Evolutionary conservation across 23 red algal species (phyloP).

Genomic region (Gracilariopsis chorda): DNA sequence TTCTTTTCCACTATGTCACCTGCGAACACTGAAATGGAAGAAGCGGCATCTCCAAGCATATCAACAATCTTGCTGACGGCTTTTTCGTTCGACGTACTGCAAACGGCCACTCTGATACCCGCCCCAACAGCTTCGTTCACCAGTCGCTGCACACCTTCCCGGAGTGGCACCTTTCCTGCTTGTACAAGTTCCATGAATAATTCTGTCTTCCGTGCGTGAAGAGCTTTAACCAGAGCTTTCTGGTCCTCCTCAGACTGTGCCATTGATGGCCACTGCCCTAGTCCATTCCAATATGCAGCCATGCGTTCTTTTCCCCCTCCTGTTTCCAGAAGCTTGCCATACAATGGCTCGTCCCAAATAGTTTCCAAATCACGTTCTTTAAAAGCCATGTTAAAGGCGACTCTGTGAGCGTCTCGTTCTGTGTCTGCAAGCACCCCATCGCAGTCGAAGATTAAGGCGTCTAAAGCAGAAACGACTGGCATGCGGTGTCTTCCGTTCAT

Average conservation of each 20-base stretch:
- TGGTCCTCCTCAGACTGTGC: neutral
- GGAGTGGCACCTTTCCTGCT: conserved; percentile 73
- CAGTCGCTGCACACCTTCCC: conserved; percentile 70
- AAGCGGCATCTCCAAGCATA: conserved; percentile 66
- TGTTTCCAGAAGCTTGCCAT: conserved; percentile 91
- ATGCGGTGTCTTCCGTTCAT: no score
- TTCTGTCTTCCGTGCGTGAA: conserved; percentile 93
- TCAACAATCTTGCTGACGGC: conserved; percentile 89
- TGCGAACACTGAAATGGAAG: conserved; percentile 70
- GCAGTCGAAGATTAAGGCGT: conserved; percentile 95
- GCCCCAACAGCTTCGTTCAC: conserved; percentile 49
- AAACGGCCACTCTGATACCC: conserved; percentile 75
- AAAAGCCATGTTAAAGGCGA: conserved; percentile 93
- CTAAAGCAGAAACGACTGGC: conserved; percentile 6
- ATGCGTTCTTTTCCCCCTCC: conserved; percentile 99
- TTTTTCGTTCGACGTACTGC: conserved; percentile 88
- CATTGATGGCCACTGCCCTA: conserved; percentile 68
- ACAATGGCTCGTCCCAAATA: conserved; percentile 81
- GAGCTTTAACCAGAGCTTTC: conserved; percentile 51
- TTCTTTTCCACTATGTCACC: conserved; percentile 90
- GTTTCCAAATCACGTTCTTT: conserved; percentile 53
- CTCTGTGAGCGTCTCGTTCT: conserved; percentile 92
- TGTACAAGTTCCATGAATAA: conserved; percentile 87
- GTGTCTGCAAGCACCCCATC: conserved; percentile 99
- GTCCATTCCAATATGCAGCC: conserved; percentile 82